A percentile compares a stretch with the other conserved stretches of the same genome.
phyloP scores from a whole-genome alignment of 2,329 filamentous ascomycete genomes.

The Coniochaeta sp. region DNA sequence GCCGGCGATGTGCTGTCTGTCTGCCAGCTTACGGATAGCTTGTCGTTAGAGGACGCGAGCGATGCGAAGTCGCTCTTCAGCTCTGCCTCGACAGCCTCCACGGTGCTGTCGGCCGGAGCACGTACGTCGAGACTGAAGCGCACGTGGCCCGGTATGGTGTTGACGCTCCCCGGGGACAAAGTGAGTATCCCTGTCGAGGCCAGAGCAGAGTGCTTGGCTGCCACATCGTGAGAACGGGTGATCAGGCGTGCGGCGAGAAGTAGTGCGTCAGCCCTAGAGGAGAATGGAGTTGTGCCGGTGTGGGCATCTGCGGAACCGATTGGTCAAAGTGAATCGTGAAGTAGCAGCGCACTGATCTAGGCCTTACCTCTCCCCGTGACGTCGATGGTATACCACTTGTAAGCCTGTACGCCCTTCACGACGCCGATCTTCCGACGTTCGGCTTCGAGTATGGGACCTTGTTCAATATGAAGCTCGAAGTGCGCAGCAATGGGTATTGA shows the following conservation, averaged over 20 bases:
- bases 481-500: slow-evolving; percentile 62
- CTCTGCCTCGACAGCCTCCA: slow-evolving; percentile 32
- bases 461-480: slow-evolving; percentile 81
- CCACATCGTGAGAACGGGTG: slow-evolving; percentile 16
- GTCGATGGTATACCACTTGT: slow-evolving; percentile 64
- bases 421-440: slow-evolving; percentile 57
- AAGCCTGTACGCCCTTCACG: slow-evolving; percentile 67
- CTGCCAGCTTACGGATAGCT: slow-evolving; percentile 33
- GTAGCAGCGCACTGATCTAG: not conserved
- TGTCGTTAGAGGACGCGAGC: not conserved
- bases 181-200: slow-evolving; percentile 20
- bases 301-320: slow-evolving; percentile 47
- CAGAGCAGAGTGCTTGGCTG: slow-evolving; percentile 15
- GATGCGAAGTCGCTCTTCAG: slow-evolving; percentile 28
- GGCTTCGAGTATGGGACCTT: slow-evolving; percentile 67
- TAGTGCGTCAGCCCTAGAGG: slow-evolving; percentile 22
- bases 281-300: slow-evolving; percentile 61
- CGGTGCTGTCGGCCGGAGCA: slow-evolving; percentile 43
- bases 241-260: slow-evolving; percentile 26
- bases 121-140: slow-evolving; percentile 61
- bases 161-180: slow-evolving; percentile 46
- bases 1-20: slow-evolving; percentile 56
- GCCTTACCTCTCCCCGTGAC: slow-evolving; percentile 43
- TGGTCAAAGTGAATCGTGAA: not conserved
- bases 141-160: slow-evolving; percentile 60